Evolutionary conservation across 140 eudicot species (phyloP), one percentile per base, ranked within the genome.

Genomic region (Cichorium intybus): DNA sequence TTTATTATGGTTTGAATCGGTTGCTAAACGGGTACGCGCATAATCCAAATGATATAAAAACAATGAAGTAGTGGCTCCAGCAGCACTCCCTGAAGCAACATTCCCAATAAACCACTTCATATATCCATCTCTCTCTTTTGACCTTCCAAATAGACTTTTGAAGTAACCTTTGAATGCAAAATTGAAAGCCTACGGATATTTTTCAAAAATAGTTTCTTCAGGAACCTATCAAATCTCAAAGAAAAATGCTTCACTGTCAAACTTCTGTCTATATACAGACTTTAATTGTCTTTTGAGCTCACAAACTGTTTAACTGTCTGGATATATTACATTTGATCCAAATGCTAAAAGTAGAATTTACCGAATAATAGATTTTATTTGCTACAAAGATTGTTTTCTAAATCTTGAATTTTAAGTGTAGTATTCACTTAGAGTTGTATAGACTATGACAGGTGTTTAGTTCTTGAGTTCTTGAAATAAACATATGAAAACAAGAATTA

Each of bases 71-170:
- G 99, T 93, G 53, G 99, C 99, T 66, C 99, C 99, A 20, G 99
- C 99, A 71, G 97, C 97, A 84, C 99, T 93, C 33, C 99, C 99
- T 1, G 97, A 89, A 79, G 99, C 99, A 74, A 93, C 87, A 73
- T 93, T 93, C 56, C 95, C 99, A 58, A 86, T 80, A 86, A 93
- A 93, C 99, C 97, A 89, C 82, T 86, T 89, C 33, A 80, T 8
- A 61, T 86, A 86, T 41, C 99, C 97, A 69, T 93, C 97, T 78
- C 73, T 88, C 75, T 93, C 99, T 79, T 81, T 88, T 41, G 99
- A 93, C 66, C 74, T 68, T 70, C 90, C 95, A 62, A 93, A 78
- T 29, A 88, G 47, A 65, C 75, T 66, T 75, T 86, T 88, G 87
- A 72, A 93, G 82, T 93, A 93, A 60, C 99, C 99, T 86, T 90